These are phyloP conservation scores for Oryza longistaminata DNA, from an alignment of 176 grass and related monocot genomes.

Conservation along the genomic window DNA sequence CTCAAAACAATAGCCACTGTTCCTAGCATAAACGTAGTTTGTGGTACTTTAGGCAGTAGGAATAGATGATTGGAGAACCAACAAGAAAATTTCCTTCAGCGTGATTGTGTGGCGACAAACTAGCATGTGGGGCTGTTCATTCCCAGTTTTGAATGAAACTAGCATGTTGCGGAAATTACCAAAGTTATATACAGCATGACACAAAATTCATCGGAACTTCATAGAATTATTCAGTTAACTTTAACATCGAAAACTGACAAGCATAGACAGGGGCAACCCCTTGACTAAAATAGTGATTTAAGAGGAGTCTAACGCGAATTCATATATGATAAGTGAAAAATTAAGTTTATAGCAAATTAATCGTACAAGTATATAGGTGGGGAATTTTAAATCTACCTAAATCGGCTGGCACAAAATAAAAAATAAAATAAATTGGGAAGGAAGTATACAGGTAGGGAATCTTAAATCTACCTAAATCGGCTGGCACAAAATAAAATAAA, in stretches of 20 bases:
- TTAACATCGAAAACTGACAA: background rate
- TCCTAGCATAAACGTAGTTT: background rate
- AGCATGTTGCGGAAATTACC: background rate
- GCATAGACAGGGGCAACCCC: background rate
- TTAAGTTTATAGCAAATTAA: background rate
- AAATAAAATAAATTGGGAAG: background rate
- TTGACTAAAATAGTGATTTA: background rate
- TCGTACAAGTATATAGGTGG: background rate
- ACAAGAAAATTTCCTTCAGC: background rate
- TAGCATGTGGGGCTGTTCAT: background rate
- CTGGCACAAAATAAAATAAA: background rate
- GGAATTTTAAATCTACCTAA: slow-evolving; percentile 12
- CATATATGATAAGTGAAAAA: background rate
- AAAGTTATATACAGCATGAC: background rate
- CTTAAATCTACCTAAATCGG: slow-evolving; percentile 12
- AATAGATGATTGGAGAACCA: background rate
- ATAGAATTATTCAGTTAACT: background rate
- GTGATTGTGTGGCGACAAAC: background rate
- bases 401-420: background rate
- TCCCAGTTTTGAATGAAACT: background rate
- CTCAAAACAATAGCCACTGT: background rate
- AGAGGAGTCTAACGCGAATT: background rate
- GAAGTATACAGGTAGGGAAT: background rate
- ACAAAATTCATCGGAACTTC: background rate
- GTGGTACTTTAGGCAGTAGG: background rate